Evolutionary conservation across 2,329 filamentous ascomycete genomes (phyloP).

Genomic region (Sclerotinia sclerotiorum): DNA sequence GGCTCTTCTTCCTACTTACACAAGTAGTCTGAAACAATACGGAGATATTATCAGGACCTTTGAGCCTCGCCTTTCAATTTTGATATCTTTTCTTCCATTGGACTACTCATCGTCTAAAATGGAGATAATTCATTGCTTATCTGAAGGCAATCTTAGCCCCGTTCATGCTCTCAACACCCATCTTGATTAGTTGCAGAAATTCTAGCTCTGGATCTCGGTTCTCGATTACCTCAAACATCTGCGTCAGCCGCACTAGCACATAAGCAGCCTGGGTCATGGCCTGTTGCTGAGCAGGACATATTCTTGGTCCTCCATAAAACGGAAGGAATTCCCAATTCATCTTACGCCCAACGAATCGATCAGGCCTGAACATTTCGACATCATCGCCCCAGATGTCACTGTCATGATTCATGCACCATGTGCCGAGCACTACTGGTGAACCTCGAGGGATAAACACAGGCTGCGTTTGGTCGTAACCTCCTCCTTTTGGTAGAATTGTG

Average conservation of each 20-base stretch:
- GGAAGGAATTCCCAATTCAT: conserved; percentile 70
- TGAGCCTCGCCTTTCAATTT: neutral
- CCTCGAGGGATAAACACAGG: conserved; percentile 36
- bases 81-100: too few species aligned
- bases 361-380: conserved; percentile 68
- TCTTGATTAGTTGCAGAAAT: conserved; percentile 15
- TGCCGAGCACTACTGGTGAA: conserved; percentile 28
- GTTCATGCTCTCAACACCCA: conserved; percentile 13
- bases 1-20: neutral
- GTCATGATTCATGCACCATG: conserved; percentile 34
- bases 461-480: conserved; percentile 34
- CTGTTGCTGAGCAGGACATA: conserved; percentile 46
- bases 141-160: neutral
- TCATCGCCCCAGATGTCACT: conserved; percentile 68
- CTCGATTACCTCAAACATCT: conserved; percentile 17
- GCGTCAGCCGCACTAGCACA: conserved; percentile 21
- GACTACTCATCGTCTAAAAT: neutral
- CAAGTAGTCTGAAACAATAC: neutral
- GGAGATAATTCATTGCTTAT: neutral
- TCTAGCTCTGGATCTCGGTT: conserved; percentile 23
- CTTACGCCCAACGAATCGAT: conserved; percentile 68
- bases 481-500: conserved; percentile 37
- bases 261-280: conserved; percentile 22
- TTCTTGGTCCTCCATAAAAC: conserved; percentile 67
- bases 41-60: neutral